Evolutionary conservation across 371 early-diverging fungal species (phyloP).

Genomic region (Mortierella sp.): DNA sequence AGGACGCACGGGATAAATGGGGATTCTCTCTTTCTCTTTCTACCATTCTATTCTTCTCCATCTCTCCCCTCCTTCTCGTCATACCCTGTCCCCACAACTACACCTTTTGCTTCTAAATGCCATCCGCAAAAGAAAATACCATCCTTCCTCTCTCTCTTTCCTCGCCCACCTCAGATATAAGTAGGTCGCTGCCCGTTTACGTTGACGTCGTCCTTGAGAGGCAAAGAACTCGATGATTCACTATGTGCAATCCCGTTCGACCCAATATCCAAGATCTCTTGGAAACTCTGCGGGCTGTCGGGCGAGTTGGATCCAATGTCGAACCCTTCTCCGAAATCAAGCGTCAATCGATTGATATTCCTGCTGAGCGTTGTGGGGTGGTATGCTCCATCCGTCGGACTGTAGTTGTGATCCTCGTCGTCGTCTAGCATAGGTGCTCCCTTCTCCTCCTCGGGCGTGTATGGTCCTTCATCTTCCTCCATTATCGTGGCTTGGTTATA

Average conservation of each 20-base stretch:
- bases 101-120: not conserved
- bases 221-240: constrained; percentile 45
- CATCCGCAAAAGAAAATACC: not conserved
- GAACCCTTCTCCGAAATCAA: constrained; percentile 50
- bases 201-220: constrained; percentile 37
- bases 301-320: constrained; percentile 48
- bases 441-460: constrained; percentile 40
- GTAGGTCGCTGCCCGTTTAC: constrained; percentile 28
- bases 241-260: constrained; percentile 30
- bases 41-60: not conserved
- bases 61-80: not conserved
- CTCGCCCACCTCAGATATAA: constrained; percentile 15
- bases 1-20: not conserved
- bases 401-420: constrained; percentile 47
- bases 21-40: not conserved
- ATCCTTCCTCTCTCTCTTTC: not conserved
- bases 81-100: not conserved
- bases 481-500: constrained; percentile 26
- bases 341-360: constrained; percentile 40
- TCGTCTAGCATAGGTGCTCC: constrained; percentile 22
- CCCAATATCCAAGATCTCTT: constrained; percentile 55
- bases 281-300: constrained; percentile 52
- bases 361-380: constrained; percentile 36
- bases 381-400: constrained; percentile 41
- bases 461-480: constrained; percentile 44